Conservation (phyloP, 768 basidiomycete species). For the Calocybe indica region DNA sequence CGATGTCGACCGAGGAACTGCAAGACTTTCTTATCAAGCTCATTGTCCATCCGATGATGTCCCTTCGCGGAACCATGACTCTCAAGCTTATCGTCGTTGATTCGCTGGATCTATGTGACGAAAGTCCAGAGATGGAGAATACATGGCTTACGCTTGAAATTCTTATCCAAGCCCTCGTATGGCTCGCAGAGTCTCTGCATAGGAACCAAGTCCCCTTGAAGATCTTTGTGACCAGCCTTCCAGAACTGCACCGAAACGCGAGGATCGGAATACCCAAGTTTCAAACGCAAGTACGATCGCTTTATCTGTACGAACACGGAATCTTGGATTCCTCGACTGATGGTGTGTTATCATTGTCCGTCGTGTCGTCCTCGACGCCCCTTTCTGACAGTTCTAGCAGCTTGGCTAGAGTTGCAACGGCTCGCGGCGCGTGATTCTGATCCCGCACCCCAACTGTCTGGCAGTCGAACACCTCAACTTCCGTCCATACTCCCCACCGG, state of each 20-base stretch:
- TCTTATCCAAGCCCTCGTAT: constrained; percentile 10
- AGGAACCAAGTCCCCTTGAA: constrained; percentile 9
- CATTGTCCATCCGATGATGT: constrained; percentile 11
- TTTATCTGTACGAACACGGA: constrained; percentile 9
- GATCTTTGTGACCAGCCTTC: constrained; percentile 9
- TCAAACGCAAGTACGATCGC: constrained; percentile 4
- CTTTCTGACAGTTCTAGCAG: background rate
- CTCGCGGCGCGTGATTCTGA: background rate
- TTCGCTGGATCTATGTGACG: constrained; percentile 7
- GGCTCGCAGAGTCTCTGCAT: constrained; percentile 11
- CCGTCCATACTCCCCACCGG: constrained; percentile 7
- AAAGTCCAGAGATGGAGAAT: background rate
- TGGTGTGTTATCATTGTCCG: constrained; percentile 1
- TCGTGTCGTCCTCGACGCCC: no score
- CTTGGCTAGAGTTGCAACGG: constrained; percentile 8
- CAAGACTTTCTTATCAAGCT: constrained; percentile 8
- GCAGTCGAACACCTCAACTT: background rate
- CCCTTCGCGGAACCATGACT: constrained; percentile 4
- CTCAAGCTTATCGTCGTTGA: constrained; percentile 12
- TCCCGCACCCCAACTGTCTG: background rate
- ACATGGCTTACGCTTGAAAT: constrained; percentile 10
- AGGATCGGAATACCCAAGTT: constrained; percentile 10
- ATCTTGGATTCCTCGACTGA: constrained; percentile 10
- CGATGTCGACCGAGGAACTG: constrained; percentile 9
- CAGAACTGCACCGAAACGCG: constrained; percentile 9